Evolutionary conservation across 2,329 filamentous ascomycete genomes (phyloP), one percentile per base, ranked within the genome.

Genomic region (Pseudogymnoascus sp.): DNA sequence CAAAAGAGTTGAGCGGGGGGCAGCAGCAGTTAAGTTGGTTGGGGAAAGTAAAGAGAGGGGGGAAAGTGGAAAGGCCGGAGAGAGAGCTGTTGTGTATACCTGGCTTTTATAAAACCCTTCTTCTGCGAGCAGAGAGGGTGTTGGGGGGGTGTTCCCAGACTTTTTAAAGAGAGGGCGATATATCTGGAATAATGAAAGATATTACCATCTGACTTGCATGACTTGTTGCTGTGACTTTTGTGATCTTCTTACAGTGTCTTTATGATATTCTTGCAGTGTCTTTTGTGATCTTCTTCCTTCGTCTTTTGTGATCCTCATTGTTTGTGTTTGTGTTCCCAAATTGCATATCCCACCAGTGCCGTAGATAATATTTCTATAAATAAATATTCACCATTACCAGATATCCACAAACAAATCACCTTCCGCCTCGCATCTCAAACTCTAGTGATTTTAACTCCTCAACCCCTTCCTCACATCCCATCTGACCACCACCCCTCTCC

Each of bases 131-230:
- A 56, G 50, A 33, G 50, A 53, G 14, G 47, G 47, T 12, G 28
- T 50, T 14, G 40, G 18, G 37, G 21, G 47, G n/a, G 10, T 10
- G 50, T 56, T 31, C 50, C 50, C 50, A 56, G 16, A 33, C 28
- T 56, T 56, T 56, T 56, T 28, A 53, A 42, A 56, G 25, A 56
- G 50, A 56, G 50, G 50, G 50, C 50, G 50, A 56, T 14, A 56
- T 56, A 56, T 56, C 50, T 56, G 50, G 50, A 56, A 56, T 56
- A 56, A 56, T 56, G 50, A 56, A 56, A 33, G 50, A 56, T 56
- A 56, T 56, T 56, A 56, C 50, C 50, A 56, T 56, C 50, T 56
- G 28, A 56, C 7, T 56, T 21, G 50, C 10, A 11, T 33, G n/a
- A 18, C n/a, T 56, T 33, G 3, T 47, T 47, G 23, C 4, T 21